These are phyloP conservation scores for Ceratocystis harringtonii DNA, from an alignment of 2,329 filamentous ascomycete species.

Conservation along the genomic window DNA sequence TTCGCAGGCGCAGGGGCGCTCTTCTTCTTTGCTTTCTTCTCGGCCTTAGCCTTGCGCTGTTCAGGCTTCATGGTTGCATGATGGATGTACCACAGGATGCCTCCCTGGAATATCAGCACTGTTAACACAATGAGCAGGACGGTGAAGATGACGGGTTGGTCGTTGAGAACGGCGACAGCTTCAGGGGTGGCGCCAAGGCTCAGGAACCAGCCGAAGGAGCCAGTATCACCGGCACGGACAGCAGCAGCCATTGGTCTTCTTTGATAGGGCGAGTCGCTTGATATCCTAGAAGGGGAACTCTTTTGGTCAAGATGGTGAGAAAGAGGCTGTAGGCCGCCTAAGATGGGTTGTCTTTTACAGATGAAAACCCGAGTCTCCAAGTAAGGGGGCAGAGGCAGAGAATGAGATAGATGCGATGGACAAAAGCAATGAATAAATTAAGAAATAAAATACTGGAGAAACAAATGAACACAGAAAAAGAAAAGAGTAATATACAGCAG, in stretches of 20 bases:
- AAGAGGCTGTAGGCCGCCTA: not conserved
- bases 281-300: not conserved
- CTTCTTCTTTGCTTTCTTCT: constrained; percentile 26
- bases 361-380: not conserved
- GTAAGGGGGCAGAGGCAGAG: not conserved
- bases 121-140: constrained; percentile 41
- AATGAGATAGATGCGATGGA: not conserved
- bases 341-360: not conserved
- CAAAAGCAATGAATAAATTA: constrained; percentile 2
- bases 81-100: constrained; percentile 44
- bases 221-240: constrained; percentile 20
- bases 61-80: constrained; percentile 45
- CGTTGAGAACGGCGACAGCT: constrained; percentile 45
- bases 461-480: constrained; percentile 7
- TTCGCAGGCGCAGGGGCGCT: constrained; percentile 12
- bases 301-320: not conserved
- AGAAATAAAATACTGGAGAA: constrained; percentile 17
- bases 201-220: constrained; percentile 42
- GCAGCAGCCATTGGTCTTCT: constrained; percentile 15
- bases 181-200: constrained; percentile 42
- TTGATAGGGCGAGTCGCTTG: not conserved
- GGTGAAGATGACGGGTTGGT: constrained; percentile 44
- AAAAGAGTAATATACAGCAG: not conserved
- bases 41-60: constrained; percentile 40
- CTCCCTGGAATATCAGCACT: constrained; percentile 31